Evolutionary conservation across 306 rosid genomes (phyloP), one percentile per base, ranked within the genome.

Genomic region (Lotus japonicus): DNA sequence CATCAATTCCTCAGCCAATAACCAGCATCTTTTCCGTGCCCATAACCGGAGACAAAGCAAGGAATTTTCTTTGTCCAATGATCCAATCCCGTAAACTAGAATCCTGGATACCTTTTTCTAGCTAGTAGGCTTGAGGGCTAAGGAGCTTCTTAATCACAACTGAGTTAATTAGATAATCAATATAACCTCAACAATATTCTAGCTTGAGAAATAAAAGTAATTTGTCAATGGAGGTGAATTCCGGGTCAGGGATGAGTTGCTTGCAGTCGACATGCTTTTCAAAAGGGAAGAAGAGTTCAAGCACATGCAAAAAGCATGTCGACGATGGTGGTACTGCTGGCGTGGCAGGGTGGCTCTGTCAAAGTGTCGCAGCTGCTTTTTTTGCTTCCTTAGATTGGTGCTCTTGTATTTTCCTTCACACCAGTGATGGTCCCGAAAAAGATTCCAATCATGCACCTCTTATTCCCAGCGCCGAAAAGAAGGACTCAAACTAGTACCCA

Each of bases 341-440:
- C 11, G 18, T 81, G 36, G 76, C 84, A 46, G 11, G 54, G 56
- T 71, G 84, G 76, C 54, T 81, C 7, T 46, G 63, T 54, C 72
- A 66, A 45, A 52, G 69, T 49, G 36, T 80, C 7, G 64, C 53
- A 12, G 9, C 58, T 23, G 74, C 42, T 52, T 81, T 81, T 64
- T 81, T 76, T 11, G 49, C 81, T 45, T 66, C 81, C 28, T 76
- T 81, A 59, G 69, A 72, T 5, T 76, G 81, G 16, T 68, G 74
- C 28, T 26, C 73, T 66, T 81, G 84, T 65, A 19, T 81, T 54
- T 1, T 16, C 11, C 57, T 81, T 58, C 72, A 76, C 36, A 80
- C 84, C 18, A 59, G 7, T 5, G 36, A 31, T 0, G 76, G 23
- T 11, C 46, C 78, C 0, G 68, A 80, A 5, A 56, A 33, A 3